phyloP scores from a whole-genome alignment of 2,329 filamentous ascomycete genomes.

The Exophiala aquamarina region DNA sequence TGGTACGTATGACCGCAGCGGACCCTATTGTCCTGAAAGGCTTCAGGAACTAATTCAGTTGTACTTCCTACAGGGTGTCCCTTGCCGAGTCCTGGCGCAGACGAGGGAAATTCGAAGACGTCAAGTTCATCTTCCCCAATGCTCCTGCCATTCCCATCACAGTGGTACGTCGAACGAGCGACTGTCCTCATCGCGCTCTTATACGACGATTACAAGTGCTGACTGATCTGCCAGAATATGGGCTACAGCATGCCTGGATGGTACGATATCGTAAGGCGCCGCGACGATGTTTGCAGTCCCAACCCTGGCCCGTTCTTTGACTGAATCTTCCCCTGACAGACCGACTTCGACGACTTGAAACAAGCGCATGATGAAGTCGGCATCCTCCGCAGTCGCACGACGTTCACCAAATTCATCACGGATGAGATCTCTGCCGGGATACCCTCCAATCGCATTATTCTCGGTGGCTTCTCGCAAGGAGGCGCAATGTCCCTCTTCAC shows the following conservation, averaged over 20 bases:
- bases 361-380: constrained; percentile 60
- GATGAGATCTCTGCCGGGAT: constrained; percentile 79
- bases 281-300: constrained; percentile 35
- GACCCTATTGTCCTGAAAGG: neutral
- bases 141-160: constrained; percentile 85
- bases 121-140: constrained; percentile 92
- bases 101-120: constrained; percentile 77
- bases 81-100: constrained; percentile 86
- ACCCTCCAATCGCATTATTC: constrained; percentile 75
- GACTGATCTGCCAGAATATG: constrained; percentile 21
- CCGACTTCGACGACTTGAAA: constrained; percentile 42
- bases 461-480: constrained; percentile 69
- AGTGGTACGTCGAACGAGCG: constrained; percentile 55
- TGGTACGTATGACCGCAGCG: constrained; percentile 42
- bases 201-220: constrained; percentile 2
- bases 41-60: neutral
- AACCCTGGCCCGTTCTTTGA: neutral
- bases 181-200: too few relatives aligned
- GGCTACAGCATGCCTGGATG: constrained; percentile 32
- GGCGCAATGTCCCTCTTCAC: constrained; percentile 83
- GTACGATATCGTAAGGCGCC: constrained; percentile 50
- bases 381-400: constrained; percentile 69
- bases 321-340: constrained; percentile 27
- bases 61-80: constrained; percentile 54
- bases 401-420: constrained; percentile 77